Conservation (phyloP, 257 asterid genomes). For the Solanum sejunctum region DNA sequence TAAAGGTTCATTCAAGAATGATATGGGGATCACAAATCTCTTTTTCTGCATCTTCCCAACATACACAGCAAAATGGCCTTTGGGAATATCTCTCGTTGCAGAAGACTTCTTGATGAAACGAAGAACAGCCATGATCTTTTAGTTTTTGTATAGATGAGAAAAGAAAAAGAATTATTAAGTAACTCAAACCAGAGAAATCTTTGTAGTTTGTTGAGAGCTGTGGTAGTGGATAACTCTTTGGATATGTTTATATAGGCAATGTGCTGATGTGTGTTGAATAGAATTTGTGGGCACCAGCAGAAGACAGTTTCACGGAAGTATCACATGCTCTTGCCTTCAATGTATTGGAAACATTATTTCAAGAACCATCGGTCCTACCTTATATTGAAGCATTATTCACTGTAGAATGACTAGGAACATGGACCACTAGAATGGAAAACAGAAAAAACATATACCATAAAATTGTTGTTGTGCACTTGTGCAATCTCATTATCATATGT, state of each 20-base stretch:
- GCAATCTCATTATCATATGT: neutral
- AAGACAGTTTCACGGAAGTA: neutral
- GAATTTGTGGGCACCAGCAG: neutral
- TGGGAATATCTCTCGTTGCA: slow-evolving; percentile 18
- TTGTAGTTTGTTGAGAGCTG: neutral
- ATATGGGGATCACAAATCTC: slow-evolving; percentile 19
- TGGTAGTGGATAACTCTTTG: neutral
- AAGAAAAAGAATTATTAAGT: neutral
- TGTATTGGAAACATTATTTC: neutral
- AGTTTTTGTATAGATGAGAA: neutral
- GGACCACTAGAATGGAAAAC: neutral
- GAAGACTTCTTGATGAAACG: neutral
- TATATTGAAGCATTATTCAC: neutral
- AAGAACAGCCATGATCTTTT: neutral
- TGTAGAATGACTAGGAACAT: neutral
- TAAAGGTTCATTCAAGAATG: slow-evolving; percentile 25
- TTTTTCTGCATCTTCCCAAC: slow-evolving; percentile 39
- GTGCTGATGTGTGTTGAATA: neutral
- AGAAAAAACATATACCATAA: neutral
- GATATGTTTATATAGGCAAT: neutral
- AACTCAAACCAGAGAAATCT: neutral
- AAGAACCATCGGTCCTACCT: neutral
- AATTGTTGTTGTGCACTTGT: neutral
- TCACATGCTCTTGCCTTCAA: neutral
- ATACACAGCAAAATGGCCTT: slow-evolving; percentile 45